Conservation (phyloP, 345 rosid genomes). For the Atalantia buxifolia region DNA sequence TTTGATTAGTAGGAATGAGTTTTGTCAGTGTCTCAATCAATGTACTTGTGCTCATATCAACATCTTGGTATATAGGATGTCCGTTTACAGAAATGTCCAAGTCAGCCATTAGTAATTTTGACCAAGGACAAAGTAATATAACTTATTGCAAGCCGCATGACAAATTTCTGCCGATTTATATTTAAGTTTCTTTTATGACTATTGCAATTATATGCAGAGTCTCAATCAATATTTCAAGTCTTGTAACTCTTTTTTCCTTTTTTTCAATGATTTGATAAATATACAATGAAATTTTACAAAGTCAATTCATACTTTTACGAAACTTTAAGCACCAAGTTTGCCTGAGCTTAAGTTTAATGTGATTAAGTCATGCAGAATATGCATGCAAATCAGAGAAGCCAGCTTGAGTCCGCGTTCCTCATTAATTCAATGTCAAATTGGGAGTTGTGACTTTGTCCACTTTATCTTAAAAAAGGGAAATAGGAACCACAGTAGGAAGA, state of each 20-base stretch:
- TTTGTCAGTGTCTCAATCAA: constrained; percentile 17
- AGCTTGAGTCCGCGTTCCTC: neutral
- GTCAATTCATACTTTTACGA: neutral
- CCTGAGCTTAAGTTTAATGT: neutral
- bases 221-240: neutral
- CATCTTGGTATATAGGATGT: constrained; percentile 2
- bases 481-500: neutral
- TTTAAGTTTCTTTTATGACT: neutral
- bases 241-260: neutral
- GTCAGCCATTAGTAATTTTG: neutral
- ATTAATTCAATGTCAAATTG: neutral
- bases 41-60: constrained; percentile 8
- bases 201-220: neutral
- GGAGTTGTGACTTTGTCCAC: neutral
- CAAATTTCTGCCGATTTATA: neutral
- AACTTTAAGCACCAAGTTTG: constrained; percentile 15
- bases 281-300: neutral
- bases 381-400: neutral
- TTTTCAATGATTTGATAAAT: neutral
- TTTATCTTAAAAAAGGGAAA: neutral
- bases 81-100: neutral
- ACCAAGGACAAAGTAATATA: neutral
- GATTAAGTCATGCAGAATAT: neutral
- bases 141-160: neutral
- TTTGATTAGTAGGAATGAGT: constrained; percentile 32